phyloP scores from a whole-genome alignment of 345 rosid genomes.

The Euclidium syriacum region DNA sequence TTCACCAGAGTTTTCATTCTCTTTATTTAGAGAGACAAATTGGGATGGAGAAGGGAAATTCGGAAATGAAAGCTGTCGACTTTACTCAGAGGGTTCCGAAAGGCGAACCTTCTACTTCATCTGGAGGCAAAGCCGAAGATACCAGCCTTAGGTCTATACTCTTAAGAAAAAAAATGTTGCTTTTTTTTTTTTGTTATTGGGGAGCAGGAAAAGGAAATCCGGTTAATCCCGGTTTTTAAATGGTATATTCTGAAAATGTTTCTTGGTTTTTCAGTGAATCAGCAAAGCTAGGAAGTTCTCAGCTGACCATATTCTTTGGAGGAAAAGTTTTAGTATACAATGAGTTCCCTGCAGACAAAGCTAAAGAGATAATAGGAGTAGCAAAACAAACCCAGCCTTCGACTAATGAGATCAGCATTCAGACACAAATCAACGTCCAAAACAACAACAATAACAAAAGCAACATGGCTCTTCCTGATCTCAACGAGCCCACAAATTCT shows the following conservation, averaged over 20 bases:
- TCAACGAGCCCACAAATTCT: slow-evolving; percentile 31
- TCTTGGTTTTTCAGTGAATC: slow-evolving; percentile 16
- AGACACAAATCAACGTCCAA: not conserved
- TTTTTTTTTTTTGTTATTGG: not conserved
- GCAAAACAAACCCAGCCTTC: slow-evolving; percentile 32
- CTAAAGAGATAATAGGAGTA: slow-evolving; percentile 44
- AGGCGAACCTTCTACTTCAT: not conserved
- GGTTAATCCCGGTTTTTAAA: not conserved
- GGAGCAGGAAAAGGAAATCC: not conserved
- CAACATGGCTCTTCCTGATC: slow-evolving; percentile 33
- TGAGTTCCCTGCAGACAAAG: slow-evolving; percentile 56
- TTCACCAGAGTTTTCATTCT: not conserved
- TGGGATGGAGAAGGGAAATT: not conserved
- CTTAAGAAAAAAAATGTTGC: not conserved
- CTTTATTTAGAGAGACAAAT: slow-evolving; percentile 13
- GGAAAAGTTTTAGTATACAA: slow-evolving; percentile 48
- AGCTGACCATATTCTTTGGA: slow-evolving; percentile 62
- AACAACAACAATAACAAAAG: slow-evolving; percentile 9
- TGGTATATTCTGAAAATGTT: not conserved
- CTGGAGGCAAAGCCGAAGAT: slow-evolving; percentile 12
- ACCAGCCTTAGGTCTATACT: slow-evolving; percentile 16
- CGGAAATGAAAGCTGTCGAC: not conserved
- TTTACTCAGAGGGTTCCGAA: not conserved
- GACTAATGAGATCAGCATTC: not conserved
- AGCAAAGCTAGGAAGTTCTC: slow-evolving; percentile 30